Percentiles rank a stretch among this genome's conserved stretches.
Conservation (phyloP, 345 rosid genomes). For the Gossypium turneri region DNA sequence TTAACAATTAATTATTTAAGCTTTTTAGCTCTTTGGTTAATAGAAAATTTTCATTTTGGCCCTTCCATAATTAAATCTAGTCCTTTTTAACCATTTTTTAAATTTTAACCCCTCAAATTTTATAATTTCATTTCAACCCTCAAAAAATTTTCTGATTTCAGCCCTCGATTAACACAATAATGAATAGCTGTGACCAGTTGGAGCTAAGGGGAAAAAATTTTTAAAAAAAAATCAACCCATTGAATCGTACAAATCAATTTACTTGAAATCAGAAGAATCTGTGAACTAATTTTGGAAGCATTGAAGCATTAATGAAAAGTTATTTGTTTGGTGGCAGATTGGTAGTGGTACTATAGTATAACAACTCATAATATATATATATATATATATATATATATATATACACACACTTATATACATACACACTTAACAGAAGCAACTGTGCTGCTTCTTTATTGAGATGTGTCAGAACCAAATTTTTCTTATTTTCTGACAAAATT, state of each 20-base stretch:
- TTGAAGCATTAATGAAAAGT: neutral
- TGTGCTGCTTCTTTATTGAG: neutral
- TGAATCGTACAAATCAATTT: constrained; percentile 4
- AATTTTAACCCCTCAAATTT: neutral
- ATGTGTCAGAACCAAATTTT: neutral
- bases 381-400: neutral
- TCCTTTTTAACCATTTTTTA: neutral
- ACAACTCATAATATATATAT: neutral
- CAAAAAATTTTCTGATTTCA: too few species aligned
- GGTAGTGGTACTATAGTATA: neutral
- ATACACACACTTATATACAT: neutral
- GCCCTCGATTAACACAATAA: neutral
- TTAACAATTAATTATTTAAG: too few species aligned
- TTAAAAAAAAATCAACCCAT: neutral
- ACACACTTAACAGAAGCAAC: neutral
- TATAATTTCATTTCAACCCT: neutral
- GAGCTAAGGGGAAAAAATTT: neutral
- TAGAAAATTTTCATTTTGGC: too few species aligned
- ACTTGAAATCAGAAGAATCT: neutral
- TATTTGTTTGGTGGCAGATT: neutral
- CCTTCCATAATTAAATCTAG: too few species aligned
- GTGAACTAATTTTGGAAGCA: constrained; percentile 9
- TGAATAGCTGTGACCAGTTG: constrained; percentile 12
- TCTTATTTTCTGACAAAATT: too few species aligned
- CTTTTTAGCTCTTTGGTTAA: too few species aligned